These are phyloP conservation scores for Tulasnella sp. DNA, from an alignment of 768 basidiomycete species.

Conservation along the genomic window DNA sequence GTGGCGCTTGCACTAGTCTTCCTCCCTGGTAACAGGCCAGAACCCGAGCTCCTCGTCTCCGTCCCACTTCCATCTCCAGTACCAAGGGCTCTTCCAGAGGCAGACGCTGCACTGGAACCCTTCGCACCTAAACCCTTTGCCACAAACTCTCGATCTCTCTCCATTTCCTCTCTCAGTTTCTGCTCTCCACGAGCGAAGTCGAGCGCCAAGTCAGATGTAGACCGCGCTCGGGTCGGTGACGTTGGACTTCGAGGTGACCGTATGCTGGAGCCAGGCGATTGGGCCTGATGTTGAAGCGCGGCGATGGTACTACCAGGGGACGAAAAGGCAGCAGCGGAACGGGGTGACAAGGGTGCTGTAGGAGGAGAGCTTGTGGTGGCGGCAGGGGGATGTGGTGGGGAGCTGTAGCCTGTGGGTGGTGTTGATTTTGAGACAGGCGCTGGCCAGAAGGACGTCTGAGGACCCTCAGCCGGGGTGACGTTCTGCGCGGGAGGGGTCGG, in stretches of 20 bases:
- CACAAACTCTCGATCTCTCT: slow-evolving; percentile 24
- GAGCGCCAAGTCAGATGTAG: slow-evolving; percentile 30
- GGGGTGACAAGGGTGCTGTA: slow-evolving; percentile 20
- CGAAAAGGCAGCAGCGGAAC: slow-evolving; percentile 19
- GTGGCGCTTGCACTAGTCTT: slow-evolving; percentile 11
- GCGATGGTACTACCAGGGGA: slow-evolving; percentile 21
- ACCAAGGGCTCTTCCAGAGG: not conserved
- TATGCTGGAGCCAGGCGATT: slow-evolving; percentile 19
- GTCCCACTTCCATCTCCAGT: slow-evolving; percentile 14
- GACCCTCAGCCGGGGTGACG: not conserved
- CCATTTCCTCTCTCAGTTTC: slow-evolving; percentile 19
- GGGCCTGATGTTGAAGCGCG: not conserved
- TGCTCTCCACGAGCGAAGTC: slow-evolving; percentile 27
- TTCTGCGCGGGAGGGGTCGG: slow-evolving; percentile 11
- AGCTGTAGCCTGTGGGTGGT: not conserved
- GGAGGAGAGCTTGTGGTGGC: not conserved
- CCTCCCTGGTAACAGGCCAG: not conserved
- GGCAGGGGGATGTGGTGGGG: slow-evolving; percentile 1
- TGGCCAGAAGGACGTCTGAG: slow-evolving; percentile 17
- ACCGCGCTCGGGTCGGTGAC: slow-evolving; percentile 30
- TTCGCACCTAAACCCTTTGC: not conserved
- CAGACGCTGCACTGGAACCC: not conserved
- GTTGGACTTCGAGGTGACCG: slow-evolving; percentile 25
- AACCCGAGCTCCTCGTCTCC: slow-evolving; percentile 13
- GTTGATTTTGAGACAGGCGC: slow-evolving; percentile 18